Percentiles rank a stretch among this genome's conserved stretches.
These are phyloP conservation scores for Pascua guehoae DNA, from an alignment of 1,284 basidiomycete species.

Conservation along the genomic window DNA sequence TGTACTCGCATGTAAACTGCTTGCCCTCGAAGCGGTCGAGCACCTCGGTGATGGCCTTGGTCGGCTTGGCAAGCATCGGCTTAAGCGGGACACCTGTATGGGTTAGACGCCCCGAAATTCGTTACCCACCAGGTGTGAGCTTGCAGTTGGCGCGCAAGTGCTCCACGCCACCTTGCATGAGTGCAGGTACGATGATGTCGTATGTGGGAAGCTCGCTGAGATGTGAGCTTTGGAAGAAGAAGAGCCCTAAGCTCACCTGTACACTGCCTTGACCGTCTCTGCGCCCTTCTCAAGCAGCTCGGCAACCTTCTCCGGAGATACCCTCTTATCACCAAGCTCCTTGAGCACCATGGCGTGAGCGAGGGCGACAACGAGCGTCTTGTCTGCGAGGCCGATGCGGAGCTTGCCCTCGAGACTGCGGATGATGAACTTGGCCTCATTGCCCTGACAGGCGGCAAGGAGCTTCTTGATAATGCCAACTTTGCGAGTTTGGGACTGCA, in stretches of 20 bases:
- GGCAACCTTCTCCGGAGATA: slow-evolving; percentile 69
- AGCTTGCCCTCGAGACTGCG: slow-evolving; percentile 95
- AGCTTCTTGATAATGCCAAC: slow-evolving; percentile 93
- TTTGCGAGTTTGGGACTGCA: slow-evolving; percentile 88
- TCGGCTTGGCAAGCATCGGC: slow-evolving; percentile 99
- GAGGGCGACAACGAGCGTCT: slow-evolving; percentile 81
- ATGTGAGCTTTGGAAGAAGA: background rate
- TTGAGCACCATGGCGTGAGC: slow-evolving; percentile 80
- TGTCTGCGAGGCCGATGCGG: slow-evolving; percentile 93
- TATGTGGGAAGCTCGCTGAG: slow-evolving; percentile 87
- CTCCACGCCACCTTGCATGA: slow-evolving; percentile 75
- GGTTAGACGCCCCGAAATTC: background rate
- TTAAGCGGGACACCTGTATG: slow-evolving; percentile 75
- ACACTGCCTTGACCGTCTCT: slow-evolving; percentile 81
- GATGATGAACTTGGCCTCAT: slow-evolving; percentile 88
- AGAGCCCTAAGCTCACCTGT: slow-evolving; percentile 59
- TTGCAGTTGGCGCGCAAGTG: slow-evolving; percentile 73
- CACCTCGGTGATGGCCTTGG: slow-evolving; percentile 98
- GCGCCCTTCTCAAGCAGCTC: slow-evolving; percentile 74
- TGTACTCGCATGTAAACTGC: slow-evolving; percentile 98
- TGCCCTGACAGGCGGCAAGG: slow-evolving; percentile 81
- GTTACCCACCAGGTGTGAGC: slow-evolving; percentile 70
- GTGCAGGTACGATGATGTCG: slow-evolving; percentile 87
- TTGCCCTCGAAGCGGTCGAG: slow-evolving; percentile 95
- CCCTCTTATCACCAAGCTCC: slow-evolving; percentile 71